Conservation (phyloP, 345 rosid species). For the Syzygium aromaticum region DNA sequence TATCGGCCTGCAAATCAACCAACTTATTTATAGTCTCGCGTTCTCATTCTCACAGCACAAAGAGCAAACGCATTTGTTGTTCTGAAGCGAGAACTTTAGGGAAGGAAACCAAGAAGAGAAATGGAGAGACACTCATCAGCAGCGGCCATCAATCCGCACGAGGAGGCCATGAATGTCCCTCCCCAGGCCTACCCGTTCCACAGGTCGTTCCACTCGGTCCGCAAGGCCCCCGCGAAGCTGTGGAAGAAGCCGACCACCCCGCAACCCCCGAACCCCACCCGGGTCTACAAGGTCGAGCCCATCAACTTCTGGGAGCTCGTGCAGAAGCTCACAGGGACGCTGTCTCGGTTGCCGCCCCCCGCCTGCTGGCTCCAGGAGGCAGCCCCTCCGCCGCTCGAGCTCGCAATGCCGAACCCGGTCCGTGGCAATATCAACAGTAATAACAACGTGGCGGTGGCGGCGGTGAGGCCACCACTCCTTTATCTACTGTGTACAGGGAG, state of each 20-base stretch:
- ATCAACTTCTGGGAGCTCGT: constrained; percentile 74
- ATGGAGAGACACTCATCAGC: neutral
- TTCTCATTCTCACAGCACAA: no score
- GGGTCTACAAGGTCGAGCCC: constrained; percentile 8
- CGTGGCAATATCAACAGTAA: neutral
- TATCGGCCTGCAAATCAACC: constrained; percentile 56
- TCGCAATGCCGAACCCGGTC: neutral
- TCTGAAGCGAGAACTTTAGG: neutral
- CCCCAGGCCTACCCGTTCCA: constrained; percentile 8
- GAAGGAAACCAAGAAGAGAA: neutral
- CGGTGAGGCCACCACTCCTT: neutral
- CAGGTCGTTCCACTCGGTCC: constrained; percentile 42
- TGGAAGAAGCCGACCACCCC: constrained; percentile 58
- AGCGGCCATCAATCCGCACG: neutral
- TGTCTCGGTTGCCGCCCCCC: constrained; percentile 7
- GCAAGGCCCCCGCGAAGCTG: constrained; percentile 41
- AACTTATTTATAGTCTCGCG: no score
- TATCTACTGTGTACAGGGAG: constrained; percentile 8
- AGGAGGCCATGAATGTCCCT: neutral
- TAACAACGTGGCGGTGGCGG: neutral
- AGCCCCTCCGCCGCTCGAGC: constrained; percentile 31
- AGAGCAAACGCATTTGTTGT: no score
- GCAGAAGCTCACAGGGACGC: constrained; percentile 67
- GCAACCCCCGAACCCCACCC: constrained; percentile 47
- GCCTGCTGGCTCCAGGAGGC: constrained; percentile 21